Evolutionary conservation across 2,329 filamentous ascomycete genomes (phyloP), one percentile per base, ranked within the genome.

Genomic region (Fusarium sp.): DNA sequence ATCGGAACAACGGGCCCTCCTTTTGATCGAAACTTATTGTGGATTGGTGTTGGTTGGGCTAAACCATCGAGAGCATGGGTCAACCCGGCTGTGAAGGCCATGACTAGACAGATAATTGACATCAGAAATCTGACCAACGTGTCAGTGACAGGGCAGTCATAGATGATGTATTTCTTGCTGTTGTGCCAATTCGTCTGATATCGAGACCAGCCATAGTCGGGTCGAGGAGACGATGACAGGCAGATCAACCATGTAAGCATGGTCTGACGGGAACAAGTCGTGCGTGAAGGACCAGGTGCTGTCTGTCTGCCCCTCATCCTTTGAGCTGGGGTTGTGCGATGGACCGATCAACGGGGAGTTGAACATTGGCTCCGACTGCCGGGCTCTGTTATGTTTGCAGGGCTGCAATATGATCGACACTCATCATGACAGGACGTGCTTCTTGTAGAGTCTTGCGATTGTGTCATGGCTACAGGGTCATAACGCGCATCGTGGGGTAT

Each of bases 401-500:
- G 45, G 53, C 45, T 44, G 35, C 25, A 53, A n/a, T 57, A 28
- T 36, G 61, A 65, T 64, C 61, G 44, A 11, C 61, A 50, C 28
- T 29, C 39, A 47, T 61, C 61, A 45, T 43, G 39, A 51, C 42
- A 38, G 26, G 43, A 32, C 26, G 43, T 31, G 25, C 32, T 29
- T 24, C n/a, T 13, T n/a, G 15, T 19, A 24, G 32, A 28, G 29
- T 51, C 26, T 55, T n/a, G 46, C 49, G 32, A 45, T 39, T 31
- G 35, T 24, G 28, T 28, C 32, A 15, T n/a, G 13, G 6, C 35
- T 7, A n/a, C 28, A 19, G 8, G 24, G 22, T 11, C 19, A 13
- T 8, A 34, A 25, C 13, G 29, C 15, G 50, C 22, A 44, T 40
- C 43, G 48, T 50, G 46, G 41, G n/a, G 46, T 29, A 42, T 32